phyloP scores from a whole-genome alignment of 345 rosid species.

The Eucalyptus pauciflora region DNA sequence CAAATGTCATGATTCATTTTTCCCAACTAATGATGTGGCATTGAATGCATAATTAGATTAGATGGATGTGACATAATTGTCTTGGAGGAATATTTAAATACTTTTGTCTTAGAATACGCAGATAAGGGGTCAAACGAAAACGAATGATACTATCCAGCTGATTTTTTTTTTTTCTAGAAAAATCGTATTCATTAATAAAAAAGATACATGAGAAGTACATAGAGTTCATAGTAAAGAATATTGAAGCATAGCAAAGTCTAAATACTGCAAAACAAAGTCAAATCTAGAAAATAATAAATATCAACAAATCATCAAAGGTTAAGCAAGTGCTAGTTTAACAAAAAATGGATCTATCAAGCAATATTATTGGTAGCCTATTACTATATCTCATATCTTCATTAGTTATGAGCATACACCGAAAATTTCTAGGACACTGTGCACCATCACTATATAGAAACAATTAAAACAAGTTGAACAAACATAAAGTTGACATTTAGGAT shows the following conservation, averaged over 20 bases:
- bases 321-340: no score
- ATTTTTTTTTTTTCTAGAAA: neutral
- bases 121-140: neutral
- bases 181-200: neutral
- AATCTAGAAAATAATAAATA: no score
- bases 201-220: neutral
- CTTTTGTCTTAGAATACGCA: neutral
- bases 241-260: neutral
- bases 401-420: no score
- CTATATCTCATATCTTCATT: fast-evolving
- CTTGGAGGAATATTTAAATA: neutral
- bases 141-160: neutral
- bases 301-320: no score
- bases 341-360: no score
- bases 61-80: neutral
- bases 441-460: no score
- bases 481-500: no score
- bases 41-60: neutral
- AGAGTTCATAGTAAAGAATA: neutral
- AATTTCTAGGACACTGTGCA: no score
- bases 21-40: neutral
- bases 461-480: no score
- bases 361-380: no score
- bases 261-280: no score
- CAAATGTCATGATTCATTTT: neutral